A percentile compares a stretch with the other conserved stretches of the same genome.
Conservation (phyloP, 139 green algal genomes). For the Edaphochlamys debaryana region DNA sequence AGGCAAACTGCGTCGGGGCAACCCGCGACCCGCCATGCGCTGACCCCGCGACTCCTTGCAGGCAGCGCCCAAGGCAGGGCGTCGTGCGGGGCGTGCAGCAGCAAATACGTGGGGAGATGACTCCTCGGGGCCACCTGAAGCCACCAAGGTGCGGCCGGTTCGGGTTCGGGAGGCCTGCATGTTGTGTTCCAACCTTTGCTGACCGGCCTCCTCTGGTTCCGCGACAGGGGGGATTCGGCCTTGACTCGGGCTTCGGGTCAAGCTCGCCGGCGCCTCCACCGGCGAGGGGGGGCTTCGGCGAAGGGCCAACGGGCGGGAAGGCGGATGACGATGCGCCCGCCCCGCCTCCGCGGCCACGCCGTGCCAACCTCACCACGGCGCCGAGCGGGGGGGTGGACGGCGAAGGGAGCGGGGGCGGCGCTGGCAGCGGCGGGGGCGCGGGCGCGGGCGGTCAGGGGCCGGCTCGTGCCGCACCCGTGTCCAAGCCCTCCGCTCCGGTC, state of each 20-base stretch:
- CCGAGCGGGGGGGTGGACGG: too few relatives aligned
- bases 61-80: slow-evolving; percentile 22
- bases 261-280: not conserved
- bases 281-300: not conserved
- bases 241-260: slow-evolving; percentile 3
- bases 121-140: slow-evolving; percentile 1
- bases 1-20: not conserved
- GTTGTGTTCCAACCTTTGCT: not conserved
- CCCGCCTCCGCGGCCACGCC: too few relatives aligned
- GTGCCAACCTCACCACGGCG: too few relatives aligned
- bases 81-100: not conserved
- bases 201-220: not conserved
- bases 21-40: too few relatives aligned
- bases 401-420: too few relatives aligned
- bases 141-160: not conserved
- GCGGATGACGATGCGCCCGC: not conserved
- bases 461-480: not conserved
- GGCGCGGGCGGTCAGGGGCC: not conserved
- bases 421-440: not conserved
- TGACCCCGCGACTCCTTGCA: not conserved
- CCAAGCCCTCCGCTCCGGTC: not conserved
- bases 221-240: slow-evolving; percentile 19
- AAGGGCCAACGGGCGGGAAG: not conserved
- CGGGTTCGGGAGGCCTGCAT: too few relatives aligned
- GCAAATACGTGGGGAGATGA: slow-evolving; percentile 36